Evolutionary conservation across 495 filamentous ascomycete species (phyloP), one percentile per base, ranked within the genome.

Genomic region (Podospora australis): DNA sequence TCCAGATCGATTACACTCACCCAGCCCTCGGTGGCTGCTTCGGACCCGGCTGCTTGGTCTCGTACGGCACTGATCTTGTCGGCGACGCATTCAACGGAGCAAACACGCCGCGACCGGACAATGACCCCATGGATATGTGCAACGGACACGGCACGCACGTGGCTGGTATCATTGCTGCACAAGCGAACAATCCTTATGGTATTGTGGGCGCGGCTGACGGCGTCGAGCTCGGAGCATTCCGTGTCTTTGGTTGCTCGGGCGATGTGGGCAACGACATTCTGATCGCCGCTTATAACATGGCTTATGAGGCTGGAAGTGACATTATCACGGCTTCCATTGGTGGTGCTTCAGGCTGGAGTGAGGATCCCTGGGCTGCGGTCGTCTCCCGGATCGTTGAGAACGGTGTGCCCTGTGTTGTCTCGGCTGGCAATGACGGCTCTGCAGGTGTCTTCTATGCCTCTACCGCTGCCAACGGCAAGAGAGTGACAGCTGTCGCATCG

Each of bases 271-370:
- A 76, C 49, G 77, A 79, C 57, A 67, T 77, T 14, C 57, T 81
- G 55, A 77, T 79, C 23, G 66, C 67, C 10, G 78, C 78, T 5
- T 80, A 78, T 51, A 70, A 75, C 56, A 67, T 64, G 63, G 78
- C 78, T 4, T 80, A 72, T 49, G 72, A 80, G 54, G 77, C 65
- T 35, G 77, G 77, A 10, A 74, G 71, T 23, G 76, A 81, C 56
- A 71, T 82, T 53, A 82, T 82, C 54, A 77, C 78, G 21, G 75
- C 75, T 9, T 80, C 77, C 5, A 73, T 82, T 39, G 78, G 78
- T n/a, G 70, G 70, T 0, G 60, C 75, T 19, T 70, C 66, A 0
- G 78, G 78, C 10, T 81, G 77, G 76, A 63, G 64, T 2, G 77
- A 80, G 53, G 75, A 76, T 35, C 69, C 73, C 5, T 79, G 77